Base-by-base conservation (phyloP, 1,139 yeast genomes). In the Kurtzmaniella natalensis region DNA sequence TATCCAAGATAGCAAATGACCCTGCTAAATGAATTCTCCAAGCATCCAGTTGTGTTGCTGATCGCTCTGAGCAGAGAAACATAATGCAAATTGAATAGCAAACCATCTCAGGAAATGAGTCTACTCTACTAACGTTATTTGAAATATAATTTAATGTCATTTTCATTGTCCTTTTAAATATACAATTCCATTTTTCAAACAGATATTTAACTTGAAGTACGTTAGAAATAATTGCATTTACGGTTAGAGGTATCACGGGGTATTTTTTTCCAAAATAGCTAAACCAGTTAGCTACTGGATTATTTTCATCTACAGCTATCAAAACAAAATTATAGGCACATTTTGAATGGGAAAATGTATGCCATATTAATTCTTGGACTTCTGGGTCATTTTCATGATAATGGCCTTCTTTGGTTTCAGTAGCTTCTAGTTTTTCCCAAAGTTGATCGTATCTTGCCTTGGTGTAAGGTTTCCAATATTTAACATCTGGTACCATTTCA, bases 21-120 rank as follows among this genome's bases (percentile, higher is more conserved):
- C 56, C 56, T 11, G 39, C 38, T 31, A 51, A 38, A 37, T 51
- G 57, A 22, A 47, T 34, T 25, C 57, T 38, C 57, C 57, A 51
- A 20, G 49, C 45, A 30, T 46, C 39, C 18, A 46, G 39, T 7
- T 42, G 37, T 2, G 50, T 37, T 2, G 53, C 51, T 3, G 51
- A 38, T 25, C 54, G 37, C 32, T 51, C 56, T 5, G 50, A 43
- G 28, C 36, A 51, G 6, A 51, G 36, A 11, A 51, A 40, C 50
- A 51, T 37, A 11, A 39, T 34, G 14, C 38, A 31, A 10, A 40
- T 26, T n/a, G 37, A 22, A 18, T 36, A 39, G 22, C 42, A 39
- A 9, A 34, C 21, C 42, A 40, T 39, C 19, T 39, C 42, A 3
- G 36, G 25, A 19, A 39, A 39, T 3, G 35, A 33, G 5, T 25